phyloP scores from a whole-genome alignment of 352 stramenopile genomes.

The Phytophthora cryptogea region DNA sequence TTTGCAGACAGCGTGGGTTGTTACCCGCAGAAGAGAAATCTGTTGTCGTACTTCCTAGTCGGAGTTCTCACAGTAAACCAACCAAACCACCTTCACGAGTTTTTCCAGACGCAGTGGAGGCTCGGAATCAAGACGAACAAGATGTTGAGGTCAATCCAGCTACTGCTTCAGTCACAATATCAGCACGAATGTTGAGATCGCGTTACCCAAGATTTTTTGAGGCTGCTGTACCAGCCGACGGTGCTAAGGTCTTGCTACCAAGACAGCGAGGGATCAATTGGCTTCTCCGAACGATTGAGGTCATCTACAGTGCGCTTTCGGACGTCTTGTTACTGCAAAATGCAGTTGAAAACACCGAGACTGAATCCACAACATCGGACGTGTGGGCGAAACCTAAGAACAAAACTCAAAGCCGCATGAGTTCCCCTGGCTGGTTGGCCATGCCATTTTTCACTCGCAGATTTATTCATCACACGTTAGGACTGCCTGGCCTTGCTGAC shows the following conservation, averaged over 20 bases:
- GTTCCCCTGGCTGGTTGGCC: conserved; percentile 28
- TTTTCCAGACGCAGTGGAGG: conserved; percentile 1
- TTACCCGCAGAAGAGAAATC: conserved; percentile 32
- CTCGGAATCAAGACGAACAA: conserved; percentile 35
- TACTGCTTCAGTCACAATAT: conserved; percentile 18
- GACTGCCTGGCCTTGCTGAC: conserved; percentile 56
- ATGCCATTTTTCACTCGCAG: conserved; percentile 66
- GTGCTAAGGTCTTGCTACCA: conserved; percentile 15
- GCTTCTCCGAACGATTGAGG: conserved; percentile 66
- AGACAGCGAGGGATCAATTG: conserved; percentile 60
- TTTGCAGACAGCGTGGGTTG: conserved; percentile 46
- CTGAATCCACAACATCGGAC: background rate
- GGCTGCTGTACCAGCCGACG: conserved; percentile 29
- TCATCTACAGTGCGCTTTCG: conserved; percentile 61
- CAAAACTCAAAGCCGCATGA: background rate
- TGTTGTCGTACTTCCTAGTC: background rate
- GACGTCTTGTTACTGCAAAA: conserved; percentile 27
- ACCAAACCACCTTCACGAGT: conserved; percentile 12
- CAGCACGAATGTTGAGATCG: conserved; percentile 37
- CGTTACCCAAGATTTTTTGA: conserved; percentile 61
- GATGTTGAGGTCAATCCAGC: background rate
- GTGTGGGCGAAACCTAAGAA: background rate
- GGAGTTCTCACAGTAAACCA: conserved; percentile 5
- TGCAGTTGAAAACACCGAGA: conserved; percentile 1
- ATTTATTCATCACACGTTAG: conserved; percentile 56